A percentile compares a stretch with the other conserved stretches of the same genome.
Conservation (phyloP, 306 rosid species). For the Cucurbita maxima region DNA sequence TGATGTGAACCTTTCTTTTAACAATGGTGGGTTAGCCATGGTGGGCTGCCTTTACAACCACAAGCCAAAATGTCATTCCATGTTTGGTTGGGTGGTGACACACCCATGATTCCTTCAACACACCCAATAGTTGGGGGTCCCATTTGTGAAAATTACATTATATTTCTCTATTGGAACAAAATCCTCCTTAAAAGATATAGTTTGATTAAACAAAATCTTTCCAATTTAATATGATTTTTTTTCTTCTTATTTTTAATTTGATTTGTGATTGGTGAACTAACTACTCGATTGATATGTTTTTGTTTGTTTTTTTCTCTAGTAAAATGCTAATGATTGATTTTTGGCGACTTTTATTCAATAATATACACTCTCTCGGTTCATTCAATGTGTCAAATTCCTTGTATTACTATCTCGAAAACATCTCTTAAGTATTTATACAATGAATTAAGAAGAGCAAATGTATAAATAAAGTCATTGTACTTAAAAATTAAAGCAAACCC, state of each 20-base stretch:
- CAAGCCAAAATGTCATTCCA: not conserved
- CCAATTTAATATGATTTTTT: not conserved
- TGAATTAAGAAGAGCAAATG: not conserved
- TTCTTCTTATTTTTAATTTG: not conserved
- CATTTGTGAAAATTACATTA: not conserved
- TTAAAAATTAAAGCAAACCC: not conserved
- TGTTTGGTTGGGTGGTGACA: slow-evolving; percentile 3
- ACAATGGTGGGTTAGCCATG: slow-evolving; percentile 2
- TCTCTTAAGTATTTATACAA: not conserved
- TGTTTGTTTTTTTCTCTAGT: not conserved
- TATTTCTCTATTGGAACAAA: not conserved
- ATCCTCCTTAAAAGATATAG: slow-evolving; percentile 1
- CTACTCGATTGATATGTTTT: not conserved
- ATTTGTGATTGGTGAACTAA: not conserved
- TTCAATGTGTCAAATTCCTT: not conserved
- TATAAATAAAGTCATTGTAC: not conserved
- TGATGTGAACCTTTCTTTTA: no score
- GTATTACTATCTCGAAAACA: not conserved
- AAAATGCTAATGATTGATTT: not conserved
- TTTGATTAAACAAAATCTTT: not conserved
- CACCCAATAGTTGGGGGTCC: not conserved
- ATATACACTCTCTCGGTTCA: not conserved
- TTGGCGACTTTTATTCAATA: not conserved
- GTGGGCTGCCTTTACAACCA: slow-evolving; percentile 2
- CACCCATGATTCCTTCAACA: not conserved